Conservation (phyloP, 2,329 filamentous ascomycete genomes). For the Aspergillus brunneoviolaceus region DNA sequence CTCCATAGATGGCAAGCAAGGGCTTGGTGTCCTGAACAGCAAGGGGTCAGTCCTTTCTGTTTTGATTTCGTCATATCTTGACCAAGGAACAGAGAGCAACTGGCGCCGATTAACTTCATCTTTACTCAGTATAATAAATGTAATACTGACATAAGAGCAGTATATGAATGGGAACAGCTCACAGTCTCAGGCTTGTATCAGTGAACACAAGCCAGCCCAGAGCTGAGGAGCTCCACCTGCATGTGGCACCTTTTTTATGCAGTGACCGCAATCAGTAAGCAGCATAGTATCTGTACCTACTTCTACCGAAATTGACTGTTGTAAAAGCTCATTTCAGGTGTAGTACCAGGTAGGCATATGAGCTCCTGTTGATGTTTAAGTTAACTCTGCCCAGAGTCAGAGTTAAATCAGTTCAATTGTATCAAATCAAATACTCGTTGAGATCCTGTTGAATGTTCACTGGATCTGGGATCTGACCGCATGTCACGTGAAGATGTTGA, state of each 20-base stretch:
- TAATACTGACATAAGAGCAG: too few relatives aligned
- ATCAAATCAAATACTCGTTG: too few relatives aligned
- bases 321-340: too few relatives aligned
- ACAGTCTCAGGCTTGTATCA: neutral
- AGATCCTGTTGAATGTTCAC: neutral
- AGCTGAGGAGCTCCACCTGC: neutral
- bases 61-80: neutral
- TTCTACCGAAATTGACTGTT: neutral
- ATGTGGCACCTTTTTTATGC: neutral
- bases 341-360: too few relatives aligned
- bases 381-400: too few relatives aligned
- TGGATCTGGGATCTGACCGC: too few relatives aligned
- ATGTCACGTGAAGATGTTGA: neutral
- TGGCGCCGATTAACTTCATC: neutral
- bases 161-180: neutral
- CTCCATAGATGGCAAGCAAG: neutral
- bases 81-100: neutral
- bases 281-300: conserved; percentile 1
- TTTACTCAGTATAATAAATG: neutral
- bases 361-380: too few relatives aligned
- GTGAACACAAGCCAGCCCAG: too few relatives aligned
- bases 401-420: too few relatives aligned
- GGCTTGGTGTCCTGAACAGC: neutral
- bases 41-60: neutral
- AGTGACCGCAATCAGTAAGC: neutral